Evolutionary conservation across 305 asterid species (phyloP).

Genomic region (Solanum hybrid): DNA sequence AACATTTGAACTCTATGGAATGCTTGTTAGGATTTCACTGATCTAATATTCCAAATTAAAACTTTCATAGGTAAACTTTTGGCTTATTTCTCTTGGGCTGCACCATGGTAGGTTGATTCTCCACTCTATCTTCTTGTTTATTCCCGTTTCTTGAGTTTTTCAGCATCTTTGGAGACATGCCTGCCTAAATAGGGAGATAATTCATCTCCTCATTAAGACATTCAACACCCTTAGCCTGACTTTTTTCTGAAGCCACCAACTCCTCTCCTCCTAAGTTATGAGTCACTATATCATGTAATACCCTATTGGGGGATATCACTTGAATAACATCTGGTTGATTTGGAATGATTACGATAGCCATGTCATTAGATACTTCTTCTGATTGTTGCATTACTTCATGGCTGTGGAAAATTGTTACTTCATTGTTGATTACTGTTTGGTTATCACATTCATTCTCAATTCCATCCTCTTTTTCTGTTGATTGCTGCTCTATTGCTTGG

Average conservation of each 20-base stretch:
- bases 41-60: not conserved
- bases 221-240: not conserved
- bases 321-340: no score
- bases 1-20: not conserved
- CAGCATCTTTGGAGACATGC: not conserved
- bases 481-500: no score
- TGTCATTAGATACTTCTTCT: no score
- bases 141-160: not conserved
- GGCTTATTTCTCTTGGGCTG: not conserved
- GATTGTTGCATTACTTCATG: no score
- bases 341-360: no score
- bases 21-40: not conserved
- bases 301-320: not conserved
- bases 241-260: not conserved
- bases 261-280: not conserved
- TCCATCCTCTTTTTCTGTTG: no score
- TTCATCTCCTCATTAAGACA: no score
- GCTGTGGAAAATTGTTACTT: no score
- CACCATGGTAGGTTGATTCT: not conserved
- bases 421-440: no score
- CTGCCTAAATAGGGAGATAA: no score
- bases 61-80: no score
- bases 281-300: not conserved
- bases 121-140: not conserved
- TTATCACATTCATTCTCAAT: no score